Evolutionary conservation across 148 eudicot species (phyloP), one percentile per base, ranked within the genome.

Genomic region (Fagopyrum esculentum): DNA sequence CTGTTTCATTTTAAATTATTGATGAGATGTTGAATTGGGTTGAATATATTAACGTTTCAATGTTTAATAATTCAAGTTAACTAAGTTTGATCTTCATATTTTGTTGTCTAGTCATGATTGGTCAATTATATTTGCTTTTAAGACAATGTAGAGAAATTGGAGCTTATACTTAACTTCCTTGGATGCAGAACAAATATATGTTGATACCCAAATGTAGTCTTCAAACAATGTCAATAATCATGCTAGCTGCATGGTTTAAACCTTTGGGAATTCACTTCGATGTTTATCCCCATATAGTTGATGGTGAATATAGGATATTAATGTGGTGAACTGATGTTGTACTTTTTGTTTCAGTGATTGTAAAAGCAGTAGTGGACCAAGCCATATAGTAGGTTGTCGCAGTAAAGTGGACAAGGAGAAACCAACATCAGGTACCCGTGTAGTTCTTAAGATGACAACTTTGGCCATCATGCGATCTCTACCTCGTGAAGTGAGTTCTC

Each of bases 341-440:
- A 69, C 51, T 40, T 73, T 19, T 9, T 83, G 13, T 82, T 77
- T 45, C 78, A 89, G 90, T 89, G 84, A 95, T 95, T 82, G 99
- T 95, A 60, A 95, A 92, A 85, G 97, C 99, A 94, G 98, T 73
- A 94, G 97, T 75, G 98, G 98, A 47, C 98, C 99, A 19, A 86
- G 98, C 78, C 92, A 95, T 81, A 94, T 95, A 71, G 99, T 95
- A 70, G 99, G 99, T 6, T 95, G 99, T 68, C 91, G 99, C 50
- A 95, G 78, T 83, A 95, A 95, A 84, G 99, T 95, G 78, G 99
- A 95, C 83, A 95, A 94, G 80, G 99, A 92, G 66, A 95, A 95
- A 79, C 86, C 92, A 43, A 90, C 94, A 69, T 81, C 97, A 9
- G 97, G 97, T 44, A 95, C 99, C 17, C 81, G 98, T 74, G 99